A percentile compares a stretch with the other conserved stretches of the same genome.
phyloP scores from a whole-genome alignment of 2,329 filamentous ascomycete genomes.

The Aphanoascus verrucosus region DNA sequence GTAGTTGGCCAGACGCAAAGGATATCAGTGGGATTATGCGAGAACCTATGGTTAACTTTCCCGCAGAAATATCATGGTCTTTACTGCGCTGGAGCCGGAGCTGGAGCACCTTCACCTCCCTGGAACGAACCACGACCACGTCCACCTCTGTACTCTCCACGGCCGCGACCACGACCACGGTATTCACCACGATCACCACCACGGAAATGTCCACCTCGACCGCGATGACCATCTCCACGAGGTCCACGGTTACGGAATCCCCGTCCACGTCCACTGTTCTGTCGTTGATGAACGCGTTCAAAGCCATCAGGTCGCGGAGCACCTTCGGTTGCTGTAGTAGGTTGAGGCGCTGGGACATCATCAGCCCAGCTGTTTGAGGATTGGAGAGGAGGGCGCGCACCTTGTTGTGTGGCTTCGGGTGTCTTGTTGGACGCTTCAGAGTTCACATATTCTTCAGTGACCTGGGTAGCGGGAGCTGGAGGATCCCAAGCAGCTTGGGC shows the following conservation, averaged over 20 bases:
- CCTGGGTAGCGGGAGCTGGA: constrained; percentile 39
- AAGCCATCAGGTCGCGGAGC: constrained; percentile 24
- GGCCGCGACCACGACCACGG: constrained; percentile 29
- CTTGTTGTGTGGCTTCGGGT: constrained; percentile 6
- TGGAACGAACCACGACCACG: constrained; percentile 28
- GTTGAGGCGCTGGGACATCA: constrained; percentile 52
- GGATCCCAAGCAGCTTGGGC: constrained; percentile 49
- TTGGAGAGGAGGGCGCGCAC: constrained; percentile 14
- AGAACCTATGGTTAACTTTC: background rate
- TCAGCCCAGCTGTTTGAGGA: constrained; percentile 70
- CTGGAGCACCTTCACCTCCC: constrained; percentile 19
- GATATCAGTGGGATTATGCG: background rate
- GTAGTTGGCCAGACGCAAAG: background rate
- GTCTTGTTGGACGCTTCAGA: constrained; percentile 52
- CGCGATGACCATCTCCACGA: constrained; percentile 30
- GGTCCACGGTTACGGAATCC: constrained; percentile 28
- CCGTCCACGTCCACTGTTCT: constrained; percentile 28
- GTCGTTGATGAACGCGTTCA: constrained; percentile 28
- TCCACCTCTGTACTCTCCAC: constrained; percentile 24
- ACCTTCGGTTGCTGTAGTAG: constrained; percentile 16
- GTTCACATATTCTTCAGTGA: constrained; percentile 62
- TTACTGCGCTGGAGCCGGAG: constrained; percentile 3
- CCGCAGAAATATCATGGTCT: background rate
- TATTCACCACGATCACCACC: constrained; percentile 27
- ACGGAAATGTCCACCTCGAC: constrained; percentile 22